A percentile compares a stretch with the other conserved stretches of the same genome.
phyloP scores from a whole-genome alignment of 2,329 filamentous ascomycete genomes.

The Paraphaeosphaeria sporulosa region DNA sequence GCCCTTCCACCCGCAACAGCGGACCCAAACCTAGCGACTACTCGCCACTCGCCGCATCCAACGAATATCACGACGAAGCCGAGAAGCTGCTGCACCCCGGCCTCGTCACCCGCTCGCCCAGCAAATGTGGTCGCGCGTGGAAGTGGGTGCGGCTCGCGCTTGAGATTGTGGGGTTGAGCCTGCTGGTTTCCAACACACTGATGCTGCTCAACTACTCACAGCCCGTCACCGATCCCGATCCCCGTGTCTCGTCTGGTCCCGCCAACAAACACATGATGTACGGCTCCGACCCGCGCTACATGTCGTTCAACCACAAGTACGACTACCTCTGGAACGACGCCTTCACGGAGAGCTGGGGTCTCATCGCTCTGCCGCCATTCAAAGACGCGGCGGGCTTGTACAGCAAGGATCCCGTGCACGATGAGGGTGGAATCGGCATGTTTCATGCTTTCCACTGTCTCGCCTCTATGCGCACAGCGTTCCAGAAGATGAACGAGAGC shows the following conservation, averaged over 20 bases:
- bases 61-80: not conserved
- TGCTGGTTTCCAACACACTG: not conserved
- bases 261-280: not conserved
- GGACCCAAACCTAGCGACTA: not conserved
- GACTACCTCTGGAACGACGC: constrained; percentile 9
- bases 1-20: not conserved
- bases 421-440: constrained; percentile 8
- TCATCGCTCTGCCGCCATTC: not conserved
- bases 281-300: constrained; percentile 1
- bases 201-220: constrained; percentile 6
- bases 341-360: not conserved
- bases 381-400: constrained; percentile 6
- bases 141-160: not conserved
- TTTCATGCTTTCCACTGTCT: constrained; percentile 8
- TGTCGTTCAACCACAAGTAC: constrained; percentile 5
- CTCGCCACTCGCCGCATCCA: constrained; percentile 1
- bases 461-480: constrained; percentile 3
- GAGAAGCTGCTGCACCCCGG: constrained; percentile 1
- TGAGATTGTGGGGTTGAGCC: not conserved
- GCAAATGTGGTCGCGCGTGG: not conserved
- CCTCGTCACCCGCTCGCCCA: not conserved
- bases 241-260: constrained; percentile 7
- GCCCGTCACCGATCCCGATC: not conserved
- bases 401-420: constrained; percentile 3
- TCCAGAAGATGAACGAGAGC: constrained; percentile 3